Evolutionary conservation across 108 stramenopile genomes (phyloP).

Genomic region (Nitzschia palea): DNA sequence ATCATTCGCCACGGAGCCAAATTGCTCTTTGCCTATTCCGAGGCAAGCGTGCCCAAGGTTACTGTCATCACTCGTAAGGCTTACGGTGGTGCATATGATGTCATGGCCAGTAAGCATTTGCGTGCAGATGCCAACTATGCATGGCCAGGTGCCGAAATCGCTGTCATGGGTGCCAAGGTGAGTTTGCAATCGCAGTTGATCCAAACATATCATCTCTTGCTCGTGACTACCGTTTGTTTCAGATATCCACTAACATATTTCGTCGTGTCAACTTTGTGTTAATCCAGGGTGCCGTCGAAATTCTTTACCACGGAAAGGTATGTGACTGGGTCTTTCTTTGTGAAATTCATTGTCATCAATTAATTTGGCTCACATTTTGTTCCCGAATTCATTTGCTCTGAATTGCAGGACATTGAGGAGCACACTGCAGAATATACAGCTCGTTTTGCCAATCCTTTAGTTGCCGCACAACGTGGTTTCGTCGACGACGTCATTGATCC

Average conservation of each 20-base stretch:
- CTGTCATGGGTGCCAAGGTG: conserved; percentile 99
- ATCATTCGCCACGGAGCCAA: conserved; percentile 98
- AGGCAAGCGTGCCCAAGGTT: conserved; percentile 97
- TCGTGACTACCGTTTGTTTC: no score
- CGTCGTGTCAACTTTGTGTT: no score
- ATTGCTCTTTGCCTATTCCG: conserved; percentile 98
- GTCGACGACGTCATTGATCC: conserved; percentile 98
- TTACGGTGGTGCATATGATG: conserved; percentile 99
- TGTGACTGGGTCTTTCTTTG: no score
- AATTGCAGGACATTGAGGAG: conserved; percentile 80
- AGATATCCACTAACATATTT: no score
- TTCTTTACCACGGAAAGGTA: conserved; percentile 95
- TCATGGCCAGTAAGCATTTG: conserved; percentile 99
- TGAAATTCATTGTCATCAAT: no score
- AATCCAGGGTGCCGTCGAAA: conserved; percentile 92
- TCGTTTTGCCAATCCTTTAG: conserved; percentile 95
- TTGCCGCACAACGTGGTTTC: conserved; percentile 92
- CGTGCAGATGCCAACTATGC: conserved; percentile 98
- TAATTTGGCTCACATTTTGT: not conserved
- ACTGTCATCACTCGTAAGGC: conserved; percentile 99
- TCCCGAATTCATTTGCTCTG: not conserved
- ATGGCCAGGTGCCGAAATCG: conserved; percentile 96
- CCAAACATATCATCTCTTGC: no score
- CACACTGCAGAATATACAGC: conserved; percentile 90
- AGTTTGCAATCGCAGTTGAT: not conserved